phyloP scores from a whole-genome alignment of 2,329 filamentous ascomycete genomes.

The Aspergillus spinulosporus region DNA sequence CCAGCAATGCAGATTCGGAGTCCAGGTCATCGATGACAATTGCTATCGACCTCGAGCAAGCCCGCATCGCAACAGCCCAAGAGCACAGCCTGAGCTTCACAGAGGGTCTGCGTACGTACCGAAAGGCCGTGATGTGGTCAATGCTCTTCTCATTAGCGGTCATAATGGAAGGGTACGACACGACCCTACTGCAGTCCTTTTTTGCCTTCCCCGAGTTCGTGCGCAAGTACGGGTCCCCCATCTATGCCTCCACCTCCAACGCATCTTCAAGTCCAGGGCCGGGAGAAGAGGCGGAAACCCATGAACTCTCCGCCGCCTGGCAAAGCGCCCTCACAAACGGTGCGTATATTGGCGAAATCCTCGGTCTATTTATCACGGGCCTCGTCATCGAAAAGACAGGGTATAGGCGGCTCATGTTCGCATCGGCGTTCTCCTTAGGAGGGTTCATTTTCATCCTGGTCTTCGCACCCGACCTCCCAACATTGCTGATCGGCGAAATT shows the following conservation, averaged over 20 bases:
- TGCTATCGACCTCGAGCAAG: conserved; percentile 7
- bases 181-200: conserved; percentile 31
- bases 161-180: conserved; percentile 32
- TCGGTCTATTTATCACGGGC: conserved; percentile 30
- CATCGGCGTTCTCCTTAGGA: conserved; percentile 29
- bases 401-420: conserved; percentile 48
- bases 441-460: conserved; percentile 48
- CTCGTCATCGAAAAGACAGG: conserved; percentile 34
- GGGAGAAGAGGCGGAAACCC: conserved; percentile 6
- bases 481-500: conserved; percentile 48
- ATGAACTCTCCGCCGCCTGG: conserved; percentile 29
- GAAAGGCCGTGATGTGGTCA: conserved; percentile 26
- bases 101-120: conserved; percentile 12
- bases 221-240: conserved; percentile 21
- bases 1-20: not conserved
- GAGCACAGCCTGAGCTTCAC: conserved; percentile 4
- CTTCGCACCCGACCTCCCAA: conserved; percentile 46
- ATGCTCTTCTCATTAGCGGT: conserved; percentile 24
- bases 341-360: conserved; percentile 27
- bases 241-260: not conserved
- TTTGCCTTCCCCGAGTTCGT: conserved; percentile 33
- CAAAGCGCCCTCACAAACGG: conserved; percentile 32
- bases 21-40: not conserved
- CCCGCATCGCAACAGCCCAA: conserved; percentile 5
- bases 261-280: not conserved